A percentile compares a stretch with the other conserved stretches of the same genome.
phyloP scores from a whole-genome alignment of 2,329 filamentous ascomycete species.

The Diaporthe eres region DNA sequence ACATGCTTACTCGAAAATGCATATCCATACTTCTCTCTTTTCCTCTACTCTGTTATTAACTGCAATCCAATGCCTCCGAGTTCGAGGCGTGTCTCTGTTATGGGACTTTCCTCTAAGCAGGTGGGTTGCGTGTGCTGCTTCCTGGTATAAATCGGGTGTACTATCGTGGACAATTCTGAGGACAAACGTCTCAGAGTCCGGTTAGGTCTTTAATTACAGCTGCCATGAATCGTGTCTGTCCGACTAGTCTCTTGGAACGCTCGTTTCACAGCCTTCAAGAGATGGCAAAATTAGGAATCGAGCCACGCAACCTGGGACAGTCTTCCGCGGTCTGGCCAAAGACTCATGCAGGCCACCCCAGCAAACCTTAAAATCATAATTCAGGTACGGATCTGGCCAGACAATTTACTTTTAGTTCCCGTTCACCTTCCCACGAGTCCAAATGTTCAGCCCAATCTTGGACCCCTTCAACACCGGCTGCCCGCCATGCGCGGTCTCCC shows the following conservation, averaged over 20 bases:
- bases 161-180: not conserved
- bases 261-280: not conserved
- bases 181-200: no score
- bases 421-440: constrained; percentile 58
- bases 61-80: not conserved
- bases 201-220: not conserved
- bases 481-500: constrained; percentile 69
- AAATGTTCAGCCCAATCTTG: constrained; percentile 70
- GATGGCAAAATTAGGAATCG: not conserved
- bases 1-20: not conserved
- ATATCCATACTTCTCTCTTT: not conserved
- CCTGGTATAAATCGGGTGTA: no score
- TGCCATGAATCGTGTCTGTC: constrained; percentile 1
- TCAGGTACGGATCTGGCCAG: not conserved
- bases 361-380: constrained; percentile 2
- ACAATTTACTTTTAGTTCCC: not conserved
- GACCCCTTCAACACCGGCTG: constrained; percentile 63
- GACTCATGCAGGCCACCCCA: not conserved
- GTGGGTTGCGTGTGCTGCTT: not conserved
- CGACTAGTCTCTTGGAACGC: constrained; percentile 5
- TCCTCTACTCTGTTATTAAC: not conserved
- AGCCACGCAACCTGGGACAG: not conserved
- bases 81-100: not conserved
- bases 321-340: not conserved
- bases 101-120: no score